Base-by-base conservation (phyloP, 169 alveolate species). In the Cryptosporidium andersoni region DNA sequence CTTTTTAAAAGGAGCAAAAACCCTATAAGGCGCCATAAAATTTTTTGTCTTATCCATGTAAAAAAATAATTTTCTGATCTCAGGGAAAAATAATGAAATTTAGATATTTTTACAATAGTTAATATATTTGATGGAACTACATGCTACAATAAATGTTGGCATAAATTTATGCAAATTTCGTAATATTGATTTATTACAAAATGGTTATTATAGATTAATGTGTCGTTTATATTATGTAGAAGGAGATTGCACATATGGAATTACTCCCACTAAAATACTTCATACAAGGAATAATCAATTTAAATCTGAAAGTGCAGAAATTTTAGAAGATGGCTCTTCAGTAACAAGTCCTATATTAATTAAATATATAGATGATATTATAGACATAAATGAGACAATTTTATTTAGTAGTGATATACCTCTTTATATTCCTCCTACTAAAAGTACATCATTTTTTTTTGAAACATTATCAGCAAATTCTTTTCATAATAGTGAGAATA, bases 141-240 rank as follows among this genome's bases (percentile, higher is more conserved):
- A 39, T 74, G 68, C 85, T 36, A 74, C 63, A 4, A 63, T 74
- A 2, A 62, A 64, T 42, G 55, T 74, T 58, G 85, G 68, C 12
- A 16, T 74, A 74, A 56, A 64, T 45, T 62, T 74, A 45, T 42
- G 74, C 45, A 74, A 74, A 51, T 74, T 74, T 47, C 55, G 85
- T 43, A 74, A 74, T 58, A 74, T 74, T 11, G 85, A 74, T 55
- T 16, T 74, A 58, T 48, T 74, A 34, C 85, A 74, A 36, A 74
- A 68, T 74, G 85, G 85, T 9, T 74, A 47, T 58, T 74, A 74
- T 56, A 74, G 85, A 55, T n/a, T 74, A 16, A 74, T 58, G 37
- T 55, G 85, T 58, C 55, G 85, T 47, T 25, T 74, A 47, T 74
- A 74, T 49, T 74, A 45, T 74, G 36, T 74, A 11, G 51, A 74